Conservation (phyloP, 139 green algal species). For the Picochlorum sp. region DNA sequence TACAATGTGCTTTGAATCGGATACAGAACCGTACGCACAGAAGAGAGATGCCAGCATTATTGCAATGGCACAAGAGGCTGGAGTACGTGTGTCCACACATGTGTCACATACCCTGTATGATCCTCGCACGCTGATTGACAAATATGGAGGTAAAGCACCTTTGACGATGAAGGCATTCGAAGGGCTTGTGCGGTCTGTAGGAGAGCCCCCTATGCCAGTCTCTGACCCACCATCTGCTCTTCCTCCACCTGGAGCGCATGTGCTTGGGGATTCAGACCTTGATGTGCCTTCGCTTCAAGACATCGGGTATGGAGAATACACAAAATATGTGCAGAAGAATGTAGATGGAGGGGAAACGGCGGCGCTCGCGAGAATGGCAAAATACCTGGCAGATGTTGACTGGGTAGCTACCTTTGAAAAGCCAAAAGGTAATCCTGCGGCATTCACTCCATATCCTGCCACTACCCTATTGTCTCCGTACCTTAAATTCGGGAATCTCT, state of each 20-base stretch:
- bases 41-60: conserved; percentile 42
- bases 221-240: conserved; percentile 37
- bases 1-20: conserved; percentile 70
- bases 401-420: conserved; percentile 83
- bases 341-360: conserved; percentile 64
- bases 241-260: conserved; percentile 21
- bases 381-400: conserved; percentile 43
- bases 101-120: conserved; percentile 82
- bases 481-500: conserved; percentile 72
- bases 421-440: conserved; percentile 70
- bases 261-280: conserved; percentile 1
- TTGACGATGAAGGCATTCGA: conserved; percentile 61
- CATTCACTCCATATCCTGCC: conserved; percentile 55
- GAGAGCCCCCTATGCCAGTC: conserved; percentile 30
- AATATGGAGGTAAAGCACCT: conserved; percentile 47
- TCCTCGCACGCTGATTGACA: conserved; percentile 38
- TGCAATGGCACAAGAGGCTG: conserved; percentile 30
- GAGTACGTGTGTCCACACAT: conserved; percentile 42
- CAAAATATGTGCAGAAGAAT: not conserved
- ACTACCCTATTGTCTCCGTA: conserved; percentile 84
- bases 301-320: conserved; percentile 38
- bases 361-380: conserved; percentile 41
- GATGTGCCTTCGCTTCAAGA: conserved; percentile 52
- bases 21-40: conserved; percentile 81
- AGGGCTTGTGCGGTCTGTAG: conserved; percentile 53